phyloP scores from a whole-genome alignment of 495 filamentous ascomycete genomes.

The Hypoxylon subgilvum region DNA sequence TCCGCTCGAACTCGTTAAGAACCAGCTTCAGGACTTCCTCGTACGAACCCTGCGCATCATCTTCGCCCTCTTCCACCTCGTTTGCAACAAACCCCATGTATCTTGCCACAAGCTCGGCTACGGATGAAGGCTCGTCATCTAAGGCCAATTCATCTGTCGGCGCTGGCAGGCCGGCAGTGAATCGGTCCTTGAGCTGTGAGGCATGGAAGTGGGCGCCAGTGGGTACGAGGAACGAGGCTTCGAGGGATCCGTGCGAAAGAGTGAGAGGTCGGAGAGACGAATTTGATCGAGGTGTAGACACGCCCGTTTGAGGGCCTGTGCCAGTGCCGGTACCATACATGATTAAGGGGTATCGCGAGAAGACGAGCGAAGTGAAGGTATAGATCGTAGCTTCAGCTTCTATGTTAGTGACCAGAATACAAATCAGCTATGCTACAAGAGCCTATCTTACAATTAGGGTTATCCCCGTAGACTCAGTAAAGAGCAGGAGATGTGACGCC shows the following conservation, averaged over 20 bases:
- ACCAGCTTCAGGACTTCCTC: slow-evolving; percentile 86
- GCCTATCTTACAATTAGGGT: slow-evolving; percentile 23
- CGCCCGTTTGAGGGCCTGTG: slow-evolving; percentile 87
- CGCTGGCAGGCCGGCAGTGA: slow-evolving; percentile 79
- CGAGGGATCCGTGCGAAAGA: slow-evolving; percentile 89
- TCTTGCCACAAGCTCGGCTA: slow-evolving; percentile 85
- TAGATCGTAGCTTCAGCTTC: slow-evolving; percentile 2
- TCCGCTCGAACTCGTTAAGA: slow-evolving; percentile 93
- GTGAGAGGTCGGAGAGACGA: slow-evolving; percentile 88
- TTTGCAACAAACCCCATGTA: slow-evolving; percentile 87
- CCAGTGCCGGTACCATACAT: slow-evolving; percentile 90
- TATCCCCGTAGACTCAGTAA: slow-evolving; percentile 47
- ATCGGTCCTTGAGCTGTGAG: slow-evolving; percentile 85
- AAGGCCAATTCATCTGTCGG: slow-evolving; percentile 96
- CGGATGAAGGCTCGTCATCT: slow-evolving; percentile 96
- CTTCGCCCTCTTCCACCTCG: slow-evolving; percentile 89
- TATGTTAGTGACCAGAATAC: slow-evolving; percentile 8
- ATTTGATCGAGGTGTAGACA: slow-evolving; percentile 88
- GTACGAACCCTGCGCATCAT: slow-evolving; percentile 81
- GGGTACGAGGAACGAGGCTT: slow-evolving; percentile 91
- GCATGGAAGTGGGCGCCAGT: slow-evolving; percentile 95
- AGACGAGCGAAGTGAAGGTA: slow-evolving; percentile 1
- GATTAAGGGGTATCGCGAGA: slow-evolving; percentile 30
- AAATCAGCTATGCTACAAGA: neutral
- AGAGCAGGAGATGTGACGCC: slow-evolving; percentile 45